These are phyloP conservation scores for Candida sanyaensis DNA, from an alignment of 1,139 yeast genomes.

Conservation along the genomic window DNA sequence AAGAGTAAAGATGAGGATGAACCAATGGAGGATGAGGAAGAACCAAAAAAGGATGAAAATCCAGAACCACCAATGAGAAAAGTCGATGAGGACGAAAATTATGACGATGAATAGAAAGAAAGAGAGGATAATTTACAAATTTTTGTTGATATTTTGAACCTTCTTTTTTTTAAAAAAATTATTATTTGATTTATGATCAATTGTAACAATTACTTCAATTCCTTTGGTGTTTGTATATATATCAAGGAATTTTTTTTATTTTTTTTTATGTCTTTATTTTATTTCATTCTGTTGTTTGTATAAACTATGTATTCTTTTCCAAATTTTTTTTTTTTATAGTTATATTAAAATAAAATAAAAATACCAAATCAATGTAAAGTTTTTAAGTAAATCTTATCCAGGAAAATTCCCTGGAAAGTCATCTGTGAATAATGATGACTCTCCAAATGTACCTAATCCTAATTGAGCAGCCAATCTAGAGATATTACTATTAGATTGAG, in stretches of 20 bases:
- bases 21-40: constrained; percentile 30
- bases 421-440: not conserved
- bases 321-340: not conserved
- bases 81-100: constrained; percentile 81
- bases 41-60: constrained; percentile 25
- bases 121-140: not conserved
- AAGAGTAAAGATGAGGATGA: constrained; percentile 35
- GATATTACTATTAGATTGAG: not conserved
- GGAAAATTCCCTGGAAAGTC: not conserved
- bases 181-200: not conserved
- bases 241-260: not conserved
- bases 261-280: not conserved
- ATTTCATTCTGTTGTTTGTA: not conserved
- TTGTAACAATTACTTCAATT: not conserved
- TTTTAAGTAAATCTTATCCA: not conserved
- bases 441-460: not conserved
- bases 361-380: not conserved
- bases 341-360: too few species aligned
- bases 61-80: constrained; percentile 72
- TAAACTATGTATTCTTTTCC: constrained; percentile 2
- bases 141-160: not conserved
- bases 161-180: not conserved
- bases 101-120: constrained; percentile 61
- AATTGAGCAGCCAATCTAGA: not conserved
- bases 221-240: too few species aligned